Evolutionary conservation across 768 basidiomycete genomes (phyloP).

Genomic region (Tremella fuciformis): DNA sequence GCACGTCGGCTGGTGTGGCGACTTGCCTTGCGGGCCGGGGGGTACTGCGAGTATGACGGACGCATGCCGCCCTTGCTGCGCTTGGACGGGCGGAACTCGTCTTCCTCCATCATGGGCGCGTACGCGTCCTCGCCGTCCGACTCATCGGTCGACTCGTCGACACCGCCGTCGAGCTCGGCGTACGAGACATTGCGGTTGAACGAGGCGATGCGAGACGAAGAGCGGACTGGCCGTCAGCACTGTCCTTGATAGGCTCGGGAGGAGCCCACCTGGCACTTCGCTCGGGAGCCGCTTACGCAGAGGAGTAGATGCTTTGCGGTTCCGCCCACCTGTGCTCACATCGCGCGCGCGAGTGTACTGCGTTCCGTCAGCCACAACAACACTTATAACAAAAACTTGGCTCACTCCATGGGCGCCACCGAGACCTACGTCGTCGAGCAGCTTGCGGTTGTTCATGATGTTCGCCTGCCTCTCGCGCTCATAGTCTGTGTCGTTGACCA

Average conservation of each 20-base stretch:
- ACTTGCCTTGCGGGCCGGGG: slow-evolving; percentile 22
- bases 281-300: slow-evolving; percentile 26
- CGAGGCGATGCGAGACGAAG: slow-evolving; percentile 47
- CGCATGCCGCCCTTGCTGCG: slow-evolving; percentile 28
- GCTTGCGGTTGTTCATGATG: slow-evolving; percentile 44
- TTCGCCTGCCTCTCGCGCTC: slow-evolving; percentile 44
- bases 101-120: slow-evolving; percentile 37
- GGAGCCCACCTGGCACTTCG: slow-evolving; percentile 23
- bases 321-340: background rate
- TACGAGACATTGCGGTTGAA: slow-evolving; percentile 45
- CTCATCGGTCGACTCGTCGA: slow-evolving; percentile 25
- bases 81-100: slow-evolving; percentile 44
- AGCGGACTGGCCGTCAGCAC: slow-evolving; percentile 28
- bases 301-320: slow-evolving; percentile 23
- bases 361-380: background rate
- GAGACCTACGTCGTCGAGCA: slow-evolving; percentile 46
- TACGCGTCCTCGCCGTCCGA: slow-evolving; percentile 27
- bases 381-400: background rate
- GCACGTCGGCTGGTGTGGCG: background rate
- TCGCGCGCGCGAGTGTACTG: slow-evolving; percentile 19
- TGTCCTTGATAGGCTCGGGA: slow-evolving; percentile 2
- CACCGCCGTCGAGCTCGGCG: slow-evolving; percentile 41
- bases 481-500: slow-evolving; percentile 40
- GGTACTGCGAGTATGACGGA: slow-evolving; percentile 14
- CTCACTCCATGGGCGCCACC: slow-evolving; percentile 27